These are phyloP conservation scores for Turnera subulata DNA, from an alignment of 345 rosid genomes.

Conservation along the genomic window DNA sequence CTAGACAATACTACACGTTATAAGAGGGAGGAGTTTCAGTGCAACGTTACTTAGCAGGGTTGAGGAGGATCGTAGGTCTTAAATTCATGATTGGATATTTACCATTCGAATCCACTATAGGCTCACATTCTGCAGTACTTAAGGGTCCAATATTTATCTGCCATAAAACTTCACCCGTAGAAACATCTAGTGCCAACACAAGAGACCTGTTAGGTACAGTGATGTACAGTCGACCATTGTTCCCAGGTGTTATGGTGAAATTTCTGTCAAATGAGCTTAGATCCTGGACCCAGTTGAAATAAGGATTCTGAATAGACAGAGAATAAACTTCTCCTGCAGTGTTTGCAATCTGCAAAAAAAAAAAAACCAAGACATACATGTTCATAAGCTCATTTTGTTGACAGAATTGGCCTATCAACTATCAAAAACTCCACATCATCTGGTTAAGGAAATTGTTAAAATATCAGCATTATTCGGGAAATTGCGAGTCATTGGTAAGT, in stretches of 20 bases:
- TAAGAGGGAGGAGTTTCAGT: no score
- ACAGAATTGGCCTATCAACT: no score
- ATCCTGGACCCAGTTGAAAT: conserved; percentile 74
- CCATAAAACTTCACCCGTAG: conserved; percentile 67
- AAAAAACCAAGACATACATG: background rate
- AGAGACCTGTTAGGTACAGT: conserved; percentile 46
- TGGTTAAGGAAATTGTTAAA: no score
- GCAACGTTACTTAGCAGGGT: background rate
- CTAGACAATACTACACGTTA: no score
- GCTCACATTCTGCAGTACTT: conserved; percentile 35
- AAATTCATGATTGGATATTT: background rate
- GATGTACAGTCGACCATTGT: conserved; percentile 67
- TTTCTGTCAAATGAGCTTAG: conserved; percentile 51
- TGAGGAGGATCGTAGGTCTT: no score
- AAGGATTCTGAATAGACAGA: conserved; percentile 55
- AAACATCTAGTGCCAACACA: conserved; percentile 58
- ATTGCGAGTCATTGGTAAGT: no score
- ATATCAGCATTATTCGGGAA: no score
- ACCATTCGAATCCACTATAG: conserved; percentile 72
- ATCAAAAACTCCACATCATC: no score
- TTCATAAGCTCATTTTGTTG: no score
- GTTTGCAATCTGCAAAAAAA: conserved; percentile 58
- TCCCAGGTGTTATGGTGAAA: conserved; percentile 65
- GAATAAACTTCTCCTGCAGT: conserved; percentile 74
- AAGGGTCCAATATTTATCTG: conserved; percentile 61